phyloP scores from a whole-genome alignment of 306 rosid species.

The Vigna angularis region DNA sequence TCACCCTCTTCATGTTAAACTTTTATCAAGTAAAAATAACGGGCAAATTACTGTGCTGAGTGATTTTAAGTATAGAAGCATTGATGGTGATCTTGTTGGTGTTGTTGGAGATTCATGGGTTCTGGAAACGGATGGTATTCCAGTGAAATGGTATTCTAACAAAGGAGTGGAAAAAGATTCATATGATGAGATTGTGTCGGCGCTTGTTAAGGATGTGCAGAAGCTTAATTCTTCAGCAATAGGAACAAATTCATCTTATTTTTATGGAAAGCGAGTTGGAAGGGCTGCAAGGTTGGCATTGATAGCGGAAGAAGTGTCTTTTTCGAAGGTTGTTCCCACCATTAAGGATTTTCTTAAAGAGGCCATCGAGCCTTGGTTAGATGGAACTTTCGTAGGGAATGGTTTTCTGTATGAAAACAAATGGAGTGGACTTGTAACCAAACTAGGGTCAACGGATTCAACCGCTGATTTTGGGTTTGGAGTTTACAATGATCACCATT shows the following conservation, averaged over 20 bases:
- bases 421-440: constrained; percentile 85
- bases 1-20: constrained; percentile 83
- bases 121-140: constrained; percentile 59
- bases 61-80: constrained; percentile 71
- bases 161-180: constrained; percentile 63
- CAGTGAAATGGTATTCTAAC: constrained; percentile 78
- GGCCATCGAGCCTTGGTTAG: constrained; percentile 85
- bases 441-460: constrained; percentile 71
- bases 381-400: constrained; percentile 74
- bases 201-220: constrained; percentile 69
- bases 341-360: constrained; percentile 65
- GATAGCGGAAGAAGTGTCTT: constrained; percentile 82
- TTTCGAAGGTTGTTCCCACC: constrained; percentile 57
- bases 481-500: constrained; percentile 84
- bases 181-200: constrained; percentile 61
- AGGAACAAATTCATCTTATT: constrained; percentile 65
- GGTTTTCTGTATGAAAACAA: constrained; percentile 74
- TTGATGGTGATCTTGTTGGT: constrained; percentile 94
- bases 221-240: constrained; percentile 51
- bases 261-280: constrained; percentile 74
- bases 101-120: constrained; percentile 84
- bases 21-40: constrained; percentile 34
- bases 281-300: constrained; percentile 90
- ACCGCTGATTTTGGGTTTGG: constrained; percentile 91
- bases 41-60: constrained; percentile 52